Percentiles rank a stretch among this genome's conserved stretches.
These are phyloP conservation scores for Claviceps arundinis DNA, from an alignment of 2,329 filamentous ascomycete species.

Conservation along the genomic window DNA sequence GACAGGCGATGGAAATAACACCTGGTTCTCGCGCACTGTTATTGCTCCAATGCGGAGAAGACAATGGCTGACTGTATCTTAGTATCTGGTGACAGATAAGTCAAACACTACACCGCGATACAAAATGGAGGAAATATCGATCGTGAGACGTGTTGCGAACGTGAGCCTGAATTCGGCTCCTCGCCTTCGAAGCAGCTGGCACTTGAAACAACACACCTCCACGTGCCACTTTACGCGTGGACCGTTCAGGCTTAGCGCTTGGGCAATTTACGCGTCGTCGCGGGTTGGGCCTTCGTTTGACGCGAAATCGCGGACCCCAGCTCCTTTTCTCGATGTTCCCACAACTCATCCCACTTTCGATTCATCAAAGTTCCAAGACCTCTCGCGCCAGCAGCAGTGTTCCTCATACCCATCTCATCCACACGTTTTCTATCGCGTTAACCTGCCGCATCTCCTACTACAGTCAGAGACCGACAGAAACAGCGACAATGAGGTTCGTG, in stretches of 20 bases:
- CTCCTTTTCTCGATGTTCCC: slow-evolving; percentile 5
- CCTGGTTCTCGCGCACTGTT: not conserved
- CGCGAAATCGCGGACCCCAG: slow-evolving; percentile 12
- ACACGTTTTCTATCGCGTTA: not conserved
- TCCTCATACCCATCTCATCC: not conserved
- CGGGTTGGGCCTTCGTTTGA: slow-evolving; percentile 8
- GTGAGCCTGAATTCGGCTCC: too few species aligned
- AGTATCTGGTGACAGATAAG: not conserved
- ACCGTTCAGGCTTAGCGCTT: slow-evolving; percentile 17
- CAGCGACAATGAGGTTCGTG: slow-evolving; percentile 13
- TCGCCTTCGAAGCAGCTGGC: too few species aligned
- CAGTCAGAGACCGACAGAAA: not conserved
- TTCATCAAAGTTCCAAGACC: not conserved
- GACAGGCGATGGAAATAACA: not conserved
- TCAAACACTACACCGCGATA: not conserved
- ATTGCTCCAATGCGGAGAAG: not conserved
- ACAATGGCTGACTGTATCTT: not conserved
- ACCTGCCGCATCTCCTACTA: not conserved
- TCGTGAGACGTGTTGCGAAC: not conserved
- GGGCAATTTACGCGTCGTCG: slow-evolving; percentile 29
- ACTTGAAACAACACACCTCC: too few species aligned
- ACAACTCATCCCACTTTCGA: slow-evolving; percentile 9
- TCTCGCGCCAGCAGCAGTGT: slow-evolving; percentile 5
- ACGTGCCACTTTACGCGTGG: slow-evolving; percentile 23
- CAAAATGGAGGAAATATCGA: not conserved